Conservation (phyloP, 192 early-diverging fungal species). For the Coemansia sp. region DNA sequence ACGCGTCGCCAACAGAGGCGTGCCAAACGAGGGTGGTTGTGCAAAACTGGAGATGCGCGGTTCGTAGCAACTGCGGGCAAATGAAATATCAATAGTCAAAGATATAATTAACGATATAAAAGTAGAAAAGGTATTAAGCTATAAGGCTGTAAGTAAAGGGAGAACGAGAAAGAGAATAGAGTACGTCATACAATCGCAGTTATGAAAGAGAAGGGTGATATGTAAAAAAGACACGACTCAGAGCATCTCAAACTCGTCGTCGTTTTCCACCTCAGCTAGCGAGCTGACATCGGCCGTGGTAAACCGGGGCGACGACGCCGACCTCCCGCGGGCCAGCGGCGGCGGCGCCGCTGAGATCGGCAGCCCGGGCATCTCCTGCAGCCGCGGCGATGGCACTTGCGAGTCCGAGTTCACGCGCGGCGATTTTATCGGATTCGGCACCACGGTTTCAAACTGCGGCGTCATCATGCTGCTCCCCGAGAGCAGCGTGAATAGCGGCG, state of each 20-base stretch:
- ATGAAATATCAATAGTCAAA: too few relatives aligned
- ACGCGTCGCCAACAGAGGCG: too few relatives aligned
- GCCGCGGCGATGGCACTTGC: conserved; percentile 31
- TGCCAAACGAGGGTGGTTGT: too few relatives aligned
- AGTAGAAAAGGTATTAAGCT: too few relatives aligned
- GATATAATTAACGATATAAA: too few relatives aligned
- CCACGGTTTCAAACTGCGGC: conserved; percentile 37
- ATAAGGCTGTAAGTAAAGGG: too few relatives aligned
- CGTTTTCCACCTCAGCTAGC: conserved; percentile 1
- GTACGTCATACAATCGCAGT: neutral
- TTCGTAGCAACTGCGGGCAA: too few relatives aligned
- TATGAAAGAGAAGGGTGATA: neutral
- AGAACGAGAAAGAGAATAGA: neutral
- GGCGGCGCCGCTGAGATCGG: conserved; percentile 8
- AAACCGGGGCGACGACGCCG: conserved; percentile 48
- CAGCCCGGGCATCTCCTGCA: conserved; percentile 1
- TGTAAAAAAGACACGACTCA: neutral
- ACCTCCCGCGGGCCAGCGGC: conserved; percentile 26
- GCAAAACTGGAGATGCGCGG: too few relatives aligned
- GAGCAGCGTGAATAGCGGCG: conserved; percentile 49
- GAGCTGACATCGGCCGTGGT: conserved; percentile 14
- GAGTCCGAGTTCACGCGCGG: conserved; percentile 47
- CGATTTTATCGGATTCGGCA: conserved; percentile 32
- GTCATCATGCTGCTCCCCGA: conserved; percentile 52
- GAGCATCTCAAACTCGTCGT: conserved; percentile 28